Conservation (phyloP, 2,329 filamentous ascomycete species). For the Geosmithia putterillii region DNA sequence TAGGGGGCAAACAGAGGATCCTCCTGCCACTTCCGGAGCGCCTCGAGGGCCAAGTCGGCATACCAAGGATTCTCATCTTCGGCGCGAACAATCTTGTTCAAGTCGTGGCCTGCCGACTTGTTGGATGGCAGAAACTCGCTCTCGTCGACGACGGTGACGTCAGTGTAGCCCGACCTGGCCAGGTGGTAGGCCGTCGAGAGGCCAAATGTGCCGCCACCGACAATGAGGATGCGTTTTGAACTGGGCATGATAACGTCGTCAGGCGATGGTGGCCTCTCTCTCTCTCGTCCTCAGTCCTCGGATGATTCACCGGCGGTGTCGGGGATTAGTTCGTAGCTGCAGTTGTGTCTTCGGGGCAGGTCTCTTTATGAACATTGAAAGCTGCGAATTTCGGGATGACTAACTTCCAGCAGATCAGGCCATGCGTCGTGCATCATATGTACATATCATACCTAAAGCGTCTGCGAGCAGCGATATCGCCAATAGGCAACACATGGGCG, state of each 20-base stretch:
- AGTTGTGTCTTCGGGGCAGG: too few relatives aligned
- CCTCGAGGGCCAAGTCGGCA: slow-evolving; percentile 36
- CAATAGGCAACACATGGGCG: too few relatives aligned
- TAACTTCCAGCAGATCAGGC: too few relatives aligned
- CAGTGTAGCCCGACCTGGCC: slow-evolving; percentile 25
- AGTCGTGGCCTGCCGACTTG: slow-evolving; percentile 41
- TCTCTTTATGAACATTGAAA: too few relatives aligned
- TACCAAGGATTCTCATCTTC: slow-evolving; percentile 47
- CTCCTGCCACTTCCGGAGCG: slow-evolving; percentile 34
- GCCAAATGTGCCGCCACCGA: slow-evolving; percentile 36
- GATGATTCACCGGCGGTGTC: too few relatives aligned
- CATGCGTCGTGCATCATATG: too few relatives aligned
- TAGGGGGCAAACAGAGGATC: slow-evolving; percentile 36
- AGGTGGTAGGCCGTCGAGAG: slow-evolving; percentile 36
- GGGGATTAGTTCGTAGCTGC: too few relatives aligned
- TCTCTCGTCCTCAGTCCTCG: too few relatives aligned
- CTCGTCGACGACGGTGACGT: slow-evolving; percentile 34
- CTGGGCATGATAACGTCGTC: slow-evolving; percentile 1
- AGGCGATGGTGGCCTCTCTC: too few relatives aligned
- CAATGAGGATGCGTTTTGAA: slow-evolving; percentile 14
- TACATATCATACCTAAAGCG: too few relatives aligned
- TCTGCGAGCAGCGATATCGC: too few relatives aligned
- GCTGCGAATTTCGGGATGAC: too few relatives aligned
- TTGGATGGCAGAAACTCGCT: neutral
- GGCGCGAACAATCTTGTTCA: slow-evolving; percentile 48